phyloP scores from a whole-genome alignment of 2,329 filamentous ascomycete genomes.

The Verticillium nubilum region DNA sequence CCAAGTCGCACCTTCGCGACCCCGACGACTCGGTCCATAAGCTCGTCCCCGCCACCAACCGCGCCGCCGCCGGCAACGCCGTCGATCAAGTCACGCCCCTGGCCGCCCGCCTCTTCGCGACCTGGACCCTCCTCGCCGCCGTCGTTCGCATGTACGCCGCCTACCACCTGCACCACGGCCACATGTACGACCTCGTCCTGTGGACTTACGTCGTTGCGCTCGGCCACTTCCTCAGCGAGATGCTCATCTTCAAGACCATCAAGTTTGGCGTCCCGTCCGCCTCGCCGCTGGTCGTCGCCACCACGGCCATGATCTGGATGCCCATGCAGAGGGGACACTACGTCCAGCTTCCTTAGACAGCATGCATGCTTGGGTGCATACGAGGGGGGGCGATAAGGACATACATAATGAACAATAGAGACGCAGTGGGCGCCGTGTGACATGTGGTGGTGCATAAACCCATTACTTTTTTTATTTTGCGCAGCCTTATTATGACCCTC shows the following conservation, averaged over 20 bases:
- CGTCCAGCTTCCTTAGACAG: slow-evolving; percentile 34
- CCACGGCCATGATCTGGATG: slow-evolving; percentile 55
- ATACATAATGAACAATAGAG: not conserved
- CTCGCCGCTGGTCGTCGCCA: slow-evolving; percentile 49
- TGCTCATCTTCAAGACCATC: slow-evolving; percentile 72
- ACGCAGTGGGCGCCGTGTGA: not conserved
- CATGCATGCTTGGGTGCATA: no score
- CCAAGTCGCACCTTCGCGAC: slow-evolving; percentile 35
- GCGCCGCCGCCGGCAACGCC: slow-evolving; percentile 39
- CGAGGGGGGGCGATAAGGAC: not conserved
- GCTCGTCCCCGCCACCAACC: slow-evolving; percentile 37
- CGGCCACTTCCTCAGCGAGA: slow-evolving; percentile 74
- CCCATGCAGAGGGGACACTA: slow-evolving; percentile 64
- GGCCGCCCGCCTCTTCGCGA: slow-evolving; percentile 75
- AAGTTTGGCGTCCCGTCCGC: slow-evolving; percentile 53
- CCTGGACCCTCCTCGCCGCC: slow-evolving; percentile 77
- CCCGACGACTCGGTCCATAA: slow-evolving; percentile 50
- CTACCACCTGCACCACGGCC: slow-evolving; percentile 69
- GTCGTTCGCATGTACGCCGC: slow-evolving; percentile 78
- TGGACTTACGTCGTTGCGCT: slow-evolving; percentile 79
- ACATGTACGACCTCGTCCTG: slow-evolving; percentile 73
- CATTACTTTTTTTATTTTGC: not conserved
- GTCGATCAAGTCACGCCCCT: slow-evolving; percentile 66
- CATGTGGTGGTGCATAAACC: not conserved
- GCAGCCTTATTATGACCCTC: not conserved